These are phyloP conservation scores for Nannochloropsis salina DNA, from an alignment of 108 stramenopile genomes.

Conservation along the genomic window DNA sequence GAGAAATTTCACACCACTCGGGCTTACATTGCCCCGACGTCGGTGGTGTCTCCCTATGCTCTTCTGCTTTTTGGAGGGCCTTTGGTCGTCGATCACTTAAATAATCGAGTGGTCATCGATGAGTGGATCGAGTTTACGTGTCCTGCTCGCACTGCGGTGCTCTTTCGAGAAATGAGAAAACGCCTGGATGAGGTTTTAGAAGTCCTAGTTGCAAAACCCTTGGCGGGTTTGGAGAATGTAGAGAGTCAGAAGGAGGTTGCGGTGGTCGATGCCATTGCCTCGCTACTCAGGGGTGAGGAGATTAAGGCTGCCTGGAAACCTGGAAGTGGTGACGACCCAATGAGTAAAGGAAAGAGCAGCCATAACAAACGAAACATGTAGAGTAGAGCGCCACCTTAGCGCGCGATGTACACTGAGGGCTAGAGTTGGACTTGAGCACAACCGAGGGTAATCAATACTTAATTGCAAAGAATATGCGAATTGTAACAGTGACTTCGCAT, in stretches of 20 bases:
- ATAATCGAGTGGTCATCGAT: constrained; percentile 68
- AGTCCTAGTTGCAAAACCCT: neutral
- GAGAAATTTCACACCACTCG: constrained; percentile 76
- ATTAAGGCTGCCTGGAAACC: neutral
- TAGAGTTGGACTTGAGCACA: too few species aligned
- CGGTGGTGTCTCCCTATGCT: constrained; percentile 78
- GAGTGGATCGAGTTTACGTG: constrained; percentile 70
- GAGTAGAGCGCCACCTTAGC: too few species aligned
- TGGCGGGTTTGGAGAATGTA: neutral
- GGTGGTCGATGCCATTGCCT: neutral
- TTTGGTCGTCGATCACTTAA: constrained; percentile 71
- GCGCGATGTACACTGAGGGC: too few species aligned
- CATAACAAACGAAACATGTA: neutral
- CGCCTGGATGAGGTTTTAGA: neutral
- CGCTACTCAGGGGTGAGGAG: neutral
- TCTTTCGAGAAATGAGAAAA: constrained; percentile 67
- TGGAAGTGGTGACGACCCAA: neutral
- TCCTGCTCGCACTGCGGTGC: constrained; percentile 75
- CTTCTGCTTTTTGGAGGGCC: constrained; percentile 83
- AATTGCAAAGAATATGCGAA: too few species aligned
- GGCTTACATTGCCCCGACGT: constrained; percentile 77
- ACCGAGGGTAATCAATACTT: too few species aligned
- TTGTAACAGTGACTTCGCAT: too few species aligned
- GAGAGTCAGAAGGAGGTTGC: neutral
- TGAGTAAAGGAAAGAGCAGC: neutral